Evolutionary conservation across 2,329 filamentous ascomycete species (phyloP).

Genomic region (Capronia coronata): DNA sequence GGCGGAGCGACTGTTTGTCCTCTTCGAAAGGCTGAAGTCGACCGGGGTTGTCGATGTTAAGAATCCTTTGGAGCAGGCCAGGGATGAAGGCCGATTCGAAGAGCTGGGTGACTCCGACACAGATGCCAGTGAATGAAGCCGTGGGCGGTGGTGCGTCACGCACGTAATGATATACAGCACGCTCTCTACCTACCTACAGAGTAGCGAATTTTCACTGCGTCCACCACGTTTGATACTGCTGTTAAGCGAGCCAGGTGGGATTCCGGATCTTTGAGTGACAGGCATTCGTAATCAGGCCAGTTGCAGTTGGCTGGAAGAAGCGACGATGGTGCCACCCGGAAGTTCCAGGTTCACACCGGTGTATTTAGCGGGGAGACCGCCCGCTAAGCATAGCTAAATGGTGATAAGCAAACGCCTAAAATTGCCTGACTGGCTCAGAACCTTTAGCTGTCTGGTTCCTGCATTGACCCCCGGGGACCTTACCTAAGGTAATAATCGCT

Average conservation of each 20-base stretch:
- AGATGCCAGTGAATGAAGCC: slow-evolving; percentile 1
- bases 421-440: neutral
- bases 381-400: slow-evolving; percentile 1
- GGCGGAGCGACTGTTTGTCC: slow-evolving; percentile 78
- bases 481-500: neutral
- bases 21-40: slow-evolving; percentile 78
- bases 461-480: neutral
- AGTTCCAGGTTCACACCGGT: neutral
- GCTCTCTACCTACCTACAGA: neutral
- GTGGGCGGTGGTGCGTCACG: neutral
- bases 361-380: neutral
- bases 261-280: too few species aligned
- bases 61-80: slow-evolving; percentile 68
- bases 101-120: slow-evolving; percentile 26
- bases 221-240: neutral
- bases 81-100: slow-evolving; percentile 63
- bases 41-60: slow-evolving; percentile 71
- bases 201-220: too few species aligned
- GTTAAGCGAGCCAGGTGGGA: neutral
- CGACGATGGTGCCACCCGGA: slow-evolving; percentile 23
- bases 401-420: neutral
- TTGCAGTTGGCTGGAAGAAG: neutral
- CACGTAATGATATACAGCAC: neutral
- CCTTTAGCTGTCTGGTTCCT: neutral
- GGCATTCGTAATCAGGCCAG: neutral